phyloP scores from a whole-genome alignment of 228 moss, liverwort and hornwort genomes.

The Sphagnum fallax region DNA sequence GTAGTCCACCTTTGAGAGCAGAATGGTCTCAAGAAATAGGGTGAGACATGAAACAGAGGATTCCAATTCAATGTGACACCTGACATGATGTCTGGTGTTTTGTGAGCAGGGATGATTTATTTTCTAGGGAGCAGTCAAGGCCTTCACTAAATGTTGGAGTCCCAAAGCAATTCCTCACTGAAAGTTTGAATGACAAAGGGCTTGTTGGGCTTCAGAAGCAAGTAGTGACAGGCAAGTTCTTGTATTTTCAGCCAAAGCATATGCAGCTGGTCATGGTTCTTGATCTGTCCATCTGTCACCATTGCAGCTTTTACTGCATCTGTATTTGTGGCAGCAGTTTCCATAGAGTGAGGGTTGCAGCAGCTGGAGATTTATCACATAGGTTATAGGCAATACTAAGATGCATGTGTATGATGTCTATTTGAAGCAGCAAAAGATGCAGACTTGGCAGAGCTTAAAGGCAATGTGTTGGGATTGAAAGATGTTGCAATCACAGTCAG shows the following conservation, averaged over 20 bases:
- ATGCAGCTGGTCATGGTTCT: too few relatives aligned
- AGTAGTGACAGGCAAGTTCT: background rate
- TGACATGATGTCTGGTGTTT: background rate
- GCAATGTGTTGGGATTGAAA: background rate
- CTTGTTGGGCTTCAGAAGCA: background rate
- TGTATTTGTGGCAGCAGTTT: too few relatives aligned
- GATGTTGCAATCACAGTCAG: background rate
- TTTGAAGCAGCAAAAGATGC: background rate
- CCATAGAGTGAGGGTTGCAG: too few relatives aligned
- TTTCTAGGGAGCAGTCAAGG: background rate
- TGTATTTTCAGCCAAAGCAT: too few relatives aligned
- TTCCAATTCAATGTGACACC: too few relatives aligned
- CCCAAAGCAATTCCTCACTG: background rate
- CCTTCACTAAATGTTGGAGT: background rate
- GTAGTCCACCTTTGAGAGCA: background rate
- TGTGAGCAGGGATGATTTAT: background rate
- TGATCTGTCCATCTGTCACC: too few relatives aligned
- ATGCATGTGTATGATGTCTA: too few relatives aligned
- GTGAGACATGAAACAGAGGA: too few relatives aligned
- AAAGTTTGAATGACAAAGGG: background rate
- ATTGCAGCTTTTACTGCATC: too few relatives aligned
- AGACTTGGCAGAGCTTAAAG: background rate
- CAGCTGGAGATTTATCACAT: too few relatives aligned
- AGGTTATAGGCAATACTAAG: too few relatives aligned
- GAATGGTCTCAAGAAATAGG: too few relatives aligned